Evolutionary conservation across 805 yeast species (phyloP).

Genomic region (Candida suzukii): DNA sequence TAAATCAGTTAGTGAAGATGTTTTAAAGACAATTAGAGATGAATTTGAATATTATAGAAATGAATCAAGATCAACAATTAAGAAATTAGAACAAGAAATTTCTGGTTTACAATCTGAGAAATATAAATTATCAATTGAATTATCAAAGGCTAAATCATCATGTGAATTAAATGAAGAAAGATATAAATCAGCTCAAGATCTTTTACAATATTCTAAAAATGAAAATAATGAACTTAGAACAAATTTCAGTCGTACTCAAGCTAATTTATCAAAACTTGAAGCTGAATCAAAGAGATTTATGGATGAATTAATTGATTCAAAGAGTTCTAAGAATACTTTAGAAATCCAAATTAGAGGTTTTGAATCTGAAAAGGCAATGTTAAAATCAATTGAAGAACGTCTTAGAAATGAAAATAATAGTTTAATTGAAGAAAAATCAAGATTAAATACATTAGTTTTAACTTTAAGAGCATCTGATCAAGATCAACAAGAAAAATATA

Average conservation of each 20-base stretch:
- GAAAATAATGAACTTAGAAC: constrained; percentile 40
- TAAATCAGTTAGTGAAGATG: neutral
- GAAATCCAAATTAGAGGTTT: constrained; percentile 41
- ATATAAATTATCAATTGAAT: constrained; percentile 38
- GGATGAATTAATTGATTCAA: constrained; percentile 51
- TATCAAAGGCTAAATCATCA: constrained; percentile 50
- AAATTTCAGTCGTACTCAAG: constrained; percentile 33
- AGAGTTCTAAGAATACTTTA: constrained; percentile 34
- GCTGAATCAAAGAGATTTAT: constrained; percentile 36
- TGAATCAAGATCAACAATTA: constrained; percentile 36
- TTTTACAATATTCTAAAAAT: constrained; percentile 30
- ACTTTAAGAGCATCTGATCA: constrained; percentile 54
- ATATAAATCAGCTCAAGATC: constrained; percentile 31
- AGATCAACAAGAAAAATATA: constrained; percentile 50
- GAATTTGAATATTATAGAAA: constrained; percentile 19
- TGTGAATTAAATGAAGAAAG: constrained; percentile 48
- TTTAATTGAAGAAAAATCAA: constrained; percentile 50
- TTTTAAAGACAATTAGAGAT: neutral
- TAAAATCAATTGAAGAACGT: constrained; percentile 41
- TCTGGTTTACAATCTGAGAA: constrained; percentile 31
- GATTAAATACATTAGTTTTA: constrained; percentile 48
- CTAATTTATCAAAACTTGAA: constrained; percentile 39
- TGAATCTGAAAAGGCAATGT: constrained; percentile 46
- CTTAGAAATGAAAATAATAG: constrained; percentile 45
- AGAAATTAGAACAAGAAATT: constrained; percentile 42